These are phyloP conservation scores for Solanum peruvianum DNA, from an alignment of 257 asterid species.

Conservation along the genomic window DNA sequence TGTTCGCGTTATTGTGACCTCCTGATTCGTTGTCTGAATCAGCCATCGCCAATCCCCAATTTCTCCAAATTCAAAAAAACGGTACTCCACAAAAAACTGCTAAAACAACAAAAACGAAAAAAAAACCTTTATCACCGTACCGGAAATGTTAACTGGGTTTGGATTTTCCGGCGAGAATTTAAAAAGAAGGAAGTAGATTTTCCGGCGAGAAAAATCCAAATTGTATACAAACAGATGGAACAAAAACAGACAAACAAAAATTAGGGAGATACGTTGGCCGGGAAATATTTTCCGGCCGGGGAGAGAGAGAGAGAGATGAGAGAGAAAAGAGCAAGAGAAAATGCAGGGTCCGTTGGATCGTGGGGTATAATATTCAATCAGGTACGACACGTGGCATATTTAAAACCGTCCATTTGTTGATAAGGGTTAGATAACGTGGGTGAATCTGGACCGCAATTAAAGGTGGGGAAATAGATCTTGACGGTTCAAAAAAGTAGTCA, in stretches of 20 bases:
- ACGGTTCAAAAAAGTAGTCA: not conserved
- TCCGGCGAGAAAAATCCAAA: not conserved
- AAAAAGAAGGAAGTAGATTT: not conserved
- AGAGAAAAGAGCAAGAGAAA: not conserved
- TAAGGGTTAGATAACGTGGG: not conserved
- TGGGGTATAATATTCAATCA: not conserved
- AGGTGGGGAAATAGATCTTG: not conserved
- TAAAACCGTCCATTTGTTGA: not conserved
- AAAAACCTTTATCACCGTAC: not conserved
- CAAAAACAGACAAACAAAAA: not conserved
- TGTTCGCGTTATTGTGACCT: not conserved
- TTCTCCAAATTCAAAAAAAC: not conserved
- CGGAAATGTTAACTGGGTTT: not conserved
- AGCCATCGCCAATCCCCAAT: not conserved
- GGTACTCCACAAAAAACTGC: not conserved
- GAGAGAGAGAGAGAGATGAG: not conserved
- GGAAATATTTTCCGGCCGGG: not conserved
- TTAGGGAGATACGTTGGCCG: not conserved
- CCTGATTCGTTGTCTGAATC: conserved; percentile 1
- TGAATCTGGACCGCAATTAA: not conserved
- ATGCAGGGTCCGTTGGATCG: not conserved
- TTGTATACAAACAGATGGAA: not conserved
- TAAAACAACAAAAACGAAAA: not conserved
- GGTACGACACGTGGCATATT: not conserved
- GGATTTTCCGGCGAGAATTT: not conserved